A percentile compares a stretch with the other conserved stretches of the same genome.
Conservation (phyloP, 2,329 filamentous ascomycete species). For the Onygenales sp. region DNA sequence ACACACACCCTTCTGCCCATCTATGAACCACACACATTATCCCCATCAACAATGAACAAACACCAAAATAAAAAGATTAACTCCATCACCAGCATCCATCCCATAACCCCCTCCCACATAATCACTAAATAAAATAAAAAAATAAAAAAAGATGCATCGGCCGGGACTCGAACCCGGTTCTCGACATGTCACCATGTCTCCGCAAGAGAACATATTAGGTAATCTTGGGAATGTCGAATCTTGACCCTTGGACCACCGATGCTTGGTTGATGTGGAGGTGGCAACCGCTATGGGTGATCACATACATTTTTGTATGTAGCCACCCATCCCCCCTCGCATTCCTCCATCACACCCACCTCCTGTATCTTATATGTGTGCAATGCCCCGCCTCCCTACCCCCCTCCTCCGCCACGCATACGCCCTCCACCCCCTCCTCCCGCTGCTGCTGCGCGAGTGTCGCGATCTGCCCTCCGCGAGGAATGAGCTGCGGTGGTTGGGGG, state of each 20-base stretch:
- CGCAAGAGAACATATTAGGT: not conserved
- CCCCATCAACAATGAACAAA: not conserved
- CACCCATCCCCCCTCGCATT: not conserved
- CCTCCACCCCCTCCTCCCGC: conserved; percentile 28
- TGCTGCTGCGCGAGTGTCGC: conserved; percentile 36
- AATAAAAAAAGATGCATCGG: conserved; percentile 1
- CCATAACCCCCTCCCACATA: no score
- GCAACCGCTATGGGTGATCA: no score
- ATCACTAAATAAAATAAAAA: no score
- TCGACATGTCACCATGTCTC: not conserved
- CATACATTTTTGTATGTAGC: no score
- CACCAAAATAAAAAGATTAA: not conserved
- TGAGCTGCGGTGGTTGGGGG: conserved; percentile 39
- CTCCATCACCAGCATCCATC: no score
- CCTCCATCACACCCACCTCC: not conserved
- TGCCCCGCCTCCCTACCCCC: conserved; percentile 34
- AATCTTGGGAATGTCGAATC: conserved; percentile 3
- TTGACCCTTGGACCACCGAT: conserved; percentile 3
- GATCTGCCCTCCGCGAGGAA: conserved; percentile 34
- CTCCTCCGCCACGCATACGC: conserved; percentile 27
- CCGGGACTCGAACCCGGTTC: conserved; percentile 1
- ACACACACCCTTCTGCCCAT: not conserved
- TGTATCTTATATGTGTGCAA: conserved; percentile 10
- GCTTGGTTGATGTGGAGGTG: not conserved
- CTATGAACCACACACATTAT: not conserved